phyloP scores from a whole-genome alignment of 257 asterid species.

The Nicotiana noctiflora region DNA sequence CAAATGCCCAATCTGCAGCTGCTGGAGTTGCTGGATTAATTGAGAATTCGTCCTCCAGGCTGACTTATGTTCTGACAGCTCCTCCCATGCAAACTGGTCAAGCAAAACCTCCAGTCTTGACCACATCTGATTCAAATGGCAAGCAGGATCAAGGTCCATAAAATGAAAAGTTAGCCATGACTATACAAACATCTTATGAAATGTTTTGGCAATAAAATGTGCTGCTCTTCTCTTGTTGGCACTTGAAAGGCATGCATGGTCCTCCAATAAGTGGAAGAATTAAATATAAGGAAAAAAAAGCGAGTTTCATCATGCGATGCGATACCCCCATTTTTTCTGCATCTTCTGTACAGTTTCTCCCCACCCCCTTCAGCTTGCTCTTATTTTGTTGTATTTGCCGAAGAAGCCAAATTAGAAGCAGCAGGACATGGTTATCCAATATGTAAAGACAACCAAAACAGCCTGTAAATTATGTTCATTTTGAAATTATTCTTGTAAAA shows the following conservation, averaged over 20 bases:
- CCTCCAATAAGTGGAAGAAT: not conserved
- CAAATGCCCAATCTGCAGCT: conserved; percentile 94
- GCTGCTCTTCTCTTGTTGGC: not conserved
- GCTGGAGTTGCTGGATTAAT: conserved; percentile 99
- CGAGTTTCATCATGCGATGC: not conserved
- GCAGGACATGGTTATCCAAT: not conserved
- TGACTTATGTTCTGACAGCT: conserved; percentile 77
- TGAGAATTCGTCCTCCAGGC: conserved; percentile 73
- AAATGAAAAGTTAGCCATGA: not conserved
- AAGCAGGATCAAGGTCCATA: conserved; percentile 21
- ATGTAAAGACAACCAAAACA: not conserved
- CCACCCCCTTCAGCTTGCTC: not conserved
- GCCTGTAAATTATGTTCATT: not conserved
- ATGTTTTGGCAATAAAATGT: not conserved
- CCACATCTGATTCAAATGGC: conserved; percentile 43
- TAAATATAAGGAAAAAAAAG: not conserved
- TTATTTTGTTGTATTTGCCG: not conserved
- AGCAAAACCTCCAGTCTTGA: conserved; percentile 31
- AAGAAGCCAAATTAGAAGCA: not conserved
- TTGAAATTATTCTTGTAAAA: not conserved
- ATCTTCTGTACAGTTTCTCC: not conserved
- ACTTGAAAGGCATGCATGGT: not conserved
- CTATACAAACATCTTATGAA: not conserved
- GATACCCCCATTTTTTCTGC: not conserved
- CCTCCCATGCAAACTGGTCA: conserved; percentile 57